These are phyloP conservation scores for Arthrobotrys musiformis DNA, from an alignment of 2,329 filamentous ascomycete species.

Conservation along the genomic window DNA sequence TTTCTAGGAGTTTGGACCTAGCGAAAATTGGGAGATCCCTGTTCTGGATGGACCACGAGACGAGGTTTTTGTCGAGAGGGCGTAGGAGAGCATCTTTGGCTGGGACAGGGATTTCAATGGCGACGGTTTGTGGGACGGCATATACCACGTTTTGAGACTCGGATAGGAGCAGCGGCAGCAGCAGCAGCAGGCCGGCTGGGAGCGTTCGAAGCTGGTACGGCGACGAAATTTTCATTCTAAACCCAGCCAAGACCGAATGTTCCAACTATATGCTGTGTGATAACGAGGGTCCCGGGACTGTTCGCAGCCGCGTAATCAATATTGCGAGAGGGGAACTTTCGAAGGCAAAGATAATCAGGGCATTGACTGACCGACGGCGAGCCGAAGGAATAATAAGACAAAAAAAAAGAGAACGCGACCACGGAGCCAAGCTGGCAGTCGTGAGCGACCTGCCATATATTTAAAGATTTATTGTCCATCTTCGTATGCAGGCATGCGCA, in stretches of 20 bases:
- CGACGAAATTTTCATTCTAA: background rate
- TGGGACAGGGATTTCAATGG: constrained; percentile 25
- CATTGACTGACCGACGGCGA: too few relatives aligned
- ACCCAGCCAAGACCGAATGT: too few relatives aligned
- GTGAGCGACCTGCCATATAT: background rate
- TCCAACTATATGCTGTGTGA: too few relatives aligned
- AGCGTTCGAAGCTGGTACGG: background rate
- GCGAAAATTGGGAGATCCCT: constrained; percentile 43
- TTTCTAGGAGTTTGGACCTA: constrained; percentile 2
- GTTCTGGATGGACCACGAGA: constrained; percentile 46
- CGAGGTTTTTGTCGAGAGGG: constrained; percentile 36
- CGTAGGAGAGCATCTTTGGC: constrained; percentile 23
- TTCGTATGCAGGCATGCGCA: too few relatives aligned
- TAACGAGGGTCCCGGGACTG: background rate
- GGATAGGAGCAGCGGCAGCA: background rate
- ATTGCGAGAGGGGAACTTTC: background rate
- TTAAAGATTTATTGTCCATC: background rate
- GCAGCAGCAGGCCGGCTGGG: background rate
- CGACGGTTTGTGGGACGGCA: background rate
- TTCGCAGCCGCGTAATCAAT: background rate
- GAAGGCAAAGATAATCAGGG: too few relatives aligned
- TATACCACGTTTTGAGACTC: background rate
- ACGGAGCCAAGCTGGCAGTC: background rate
- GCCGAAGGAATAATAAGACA: background rate
- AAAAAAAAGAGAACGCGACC: background rate